Base-by-base conservation (phyloP, 2,329 filamentous ascomycete genomes). In the Uncinocarpus reesii region DNA sequence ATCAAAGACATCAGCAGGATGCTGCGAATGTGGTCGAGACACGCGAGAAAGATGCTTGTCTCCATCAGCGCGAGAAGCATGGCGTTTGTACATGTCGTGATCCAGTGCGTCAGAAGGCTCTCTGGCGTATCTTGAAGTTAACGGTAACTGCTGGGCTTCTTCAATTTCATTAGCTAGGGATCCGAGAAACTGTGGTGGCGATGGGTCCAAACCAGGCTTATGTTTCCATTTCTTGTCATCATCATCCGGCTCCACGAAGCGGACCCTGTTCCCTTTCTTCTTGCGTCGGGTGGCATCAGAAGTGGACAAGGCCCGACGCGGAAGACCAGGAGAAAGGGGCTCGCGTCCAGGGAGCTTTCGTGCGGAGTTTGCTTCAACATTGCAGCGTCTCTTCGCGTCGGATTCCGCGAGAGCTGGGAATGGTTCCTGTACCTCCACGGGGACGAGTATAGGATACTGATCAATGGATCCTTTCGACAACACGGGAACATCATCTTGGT, bases 401-500 rank as follows among this genome's bases (percentile, higher is more conserved):
- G 28, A 37, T 20, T 40, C 18, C 15, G 43, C 35, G 28, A 28
- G 23, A 7, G 41, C 21, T 10, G 42, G 26, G 21, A 31, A 47
- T n/a, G 37, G 28, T 29, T 49, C 47, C 40, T 31, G 47, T 13
- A 53, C 48, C 42, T 65, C 55, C 47, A 55, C 56, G 43, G 64
- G 57, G 46, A 69, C 49, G 38, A 73, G 63, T 36, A 73, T 59
- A 4, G 70, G 70, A 47, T 62, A 62, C 52, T 73, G 71, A 53
- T 72, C 68, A 52, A 71, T 57, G 35, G 63, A 60, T 36, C 71
- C 70, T 53, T 65, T 60, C 47, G 49, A 55, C 45, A 60, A 54
- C 15, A 59, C 58, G 11, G 43, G 26, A 10, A 31, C 32, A 49
- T 56, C 52, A 40, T 51, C 34, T 21, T 29, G n/a, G 7, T 35